Conservation (phyloP, 768 basidiomycete species). For the Melanogaster broomeanus region DNA sequence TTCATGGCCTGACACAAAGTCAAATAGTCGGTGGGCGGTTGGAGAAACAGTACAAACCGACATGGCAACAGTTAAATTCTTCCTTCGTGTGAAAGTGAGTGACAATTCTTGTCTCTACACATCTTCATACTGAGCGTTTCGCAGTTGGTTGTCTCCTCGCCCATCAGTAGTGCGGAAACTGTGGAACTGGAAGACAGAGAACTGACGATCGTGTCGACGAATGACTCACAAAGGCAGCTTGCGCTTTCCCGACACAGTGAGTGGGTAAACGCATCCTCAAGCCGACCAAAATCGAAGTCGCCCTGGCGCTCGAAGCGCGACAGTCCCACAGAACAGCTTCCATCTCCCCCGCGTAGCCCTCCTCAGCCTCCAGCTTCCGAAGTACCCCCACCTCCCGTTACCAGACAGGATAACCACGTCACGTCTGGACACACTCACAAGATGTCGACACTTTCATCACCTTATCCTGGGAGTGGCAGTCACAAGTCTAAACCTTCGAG, state of each 20-base stretch:
- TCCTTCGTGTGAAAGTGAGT: conserved; percentile 66
- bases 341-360: conserved; percentile 44
- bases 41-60: conserved; percentile 75
- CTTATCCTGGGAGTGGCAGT: conserved; percentile 28
- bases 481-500: conserved; percentile 38
- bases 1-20: conserved; percentile 71
- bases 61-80: conserved; percentile 67
- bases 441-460: conserved; percentile 31
- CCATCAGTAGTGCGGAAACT: conserved; percentile 54
- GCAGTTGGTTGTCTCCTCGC: conserved; percentile 49
- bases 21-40: conserved; percentile 73
- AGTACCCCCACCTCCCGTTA: conserved; percentile 7
- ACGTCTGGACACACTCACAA: conserved; percentile 25
- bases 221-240: conserved; percentile 64
- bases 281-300: conserved; percentile 58
- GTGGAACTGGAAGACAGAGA: conserved; percentile 72
- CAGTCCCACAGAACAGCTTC: conserved; percentile 26
- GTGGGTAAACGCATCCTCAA: conserved; percentile 23
- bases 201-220: conserved; percentile 66
- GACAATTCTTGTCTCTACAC: conserved; percentile 8
- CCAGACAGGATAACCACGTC: conserved; percentile 2
- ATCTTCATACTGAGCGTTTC: conserved; percentile 14
- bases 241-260: conserved; percentile 64
- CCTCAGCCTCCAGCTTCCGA: conserved; percentile 6
- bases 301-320: conserved; percentile 47